These are phyloP conservation scores for Themeda triandra DNA, from an alignment of 176 grass and related monocot species.

Conservation along the genomic window DNA sequence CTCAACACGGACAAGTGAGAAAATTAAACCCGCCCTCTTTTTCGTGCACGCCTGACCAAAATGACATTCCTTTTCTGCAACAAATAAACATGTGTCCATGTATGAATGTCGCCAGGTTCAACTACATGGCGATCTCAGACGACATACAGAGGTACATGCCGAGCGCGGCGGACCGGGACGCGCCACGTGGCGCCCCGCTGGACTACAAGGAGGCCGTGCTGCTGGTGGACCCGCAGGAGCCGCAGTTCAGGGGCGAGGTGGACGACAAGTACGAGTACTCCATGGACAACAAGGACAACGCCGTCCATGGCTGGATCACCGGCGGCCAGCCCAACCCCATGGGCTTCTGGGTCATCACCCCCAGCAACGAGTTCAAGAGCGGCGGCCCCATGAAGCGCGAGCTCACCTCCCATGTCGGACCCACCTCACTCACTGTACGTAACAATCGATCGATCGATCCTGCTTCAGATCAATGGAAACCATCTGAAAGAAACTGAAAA, in stretches of 20 bases:
- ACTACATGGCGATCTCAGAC: conserved; percentile 75
- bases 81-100: background rate
- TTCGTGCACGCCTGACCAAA: background rate
- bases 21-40: no score
- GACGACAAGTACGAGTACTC: conserved; percentile 89
- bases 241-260: conserved; percentile 68
- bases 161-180: conserved; percentile 20
- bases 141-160: conserved; percentile 70
- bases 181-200: conserved; percentile 1
- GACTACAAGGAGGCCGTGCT: conserved; percentile 68
- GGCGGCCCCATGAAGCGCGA: conserved; percentile 63
- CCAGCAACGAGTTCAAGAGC: conserved; percentile 67
- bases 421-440: conserved; percentile 49
- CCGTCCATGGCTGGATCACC: conserved; percentile 66
- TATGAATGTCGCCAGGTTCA: conserved; percentile 18
- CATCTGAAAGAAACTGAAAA: background rate
- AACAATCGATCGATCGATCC: no score
- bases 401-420: conserved; percentile 76
- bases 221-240: conserved; percentile 45
- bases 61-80: background rate
- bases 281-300: conserved; percentile 46
- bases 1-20: conserved; percentile 29
- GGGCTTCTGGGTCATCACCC: conserved; percentile 84
- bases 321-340: background rate
- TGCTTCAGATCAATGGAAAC: no score